Base-by-base conservation (phyloP, 139 green algal species). In the Chlamydomonas sp. region DNA sequence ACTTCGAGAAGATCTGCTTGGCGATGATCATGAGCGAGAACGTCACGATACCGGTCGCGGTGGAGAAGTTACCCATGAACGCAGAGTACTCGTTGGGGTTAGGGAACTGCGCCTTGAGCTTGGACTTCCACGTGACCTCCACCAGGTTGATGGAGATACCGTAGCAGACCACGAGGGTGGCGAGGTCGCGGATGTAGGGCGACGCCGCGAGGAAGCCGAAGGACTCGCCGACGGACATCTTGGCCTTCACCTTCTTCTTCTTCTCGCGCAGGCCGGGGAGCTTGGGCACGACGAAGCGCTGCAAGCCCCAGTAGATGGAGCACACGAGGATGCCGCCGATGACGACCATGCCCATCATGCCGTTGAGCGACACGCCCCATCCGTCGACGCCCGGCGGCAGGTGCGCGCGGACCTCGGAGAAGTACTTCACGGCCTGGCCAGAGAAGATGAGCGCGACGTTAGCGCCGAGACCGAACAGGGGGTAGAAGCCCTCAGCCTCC, bases 131-230 rank as follows among this genome's bases (percentile, higher is more conserved):
- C 33, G 94, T 99, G 48, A 99, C 94, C 86, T 99, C 94, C 48
- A 99, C 94, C 83, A 99, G 80, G 88, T 99, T 99, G 83, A 99
- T 99, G 73, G 83, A 94, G 75, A 99, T 96, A 73, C 94, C 94
- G 70, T 99, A 99, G 3, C 90, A 85, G 34, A 98, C 92, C 59
- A 90, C 91, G 71, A 99, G 85, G 6, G 77, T 90, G 50, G 94
- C 94, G 67, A 99, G 82, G 86, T 97, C 87, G 60, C 93, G 87
- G 78, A 99, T 97, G 88, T 99, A 99, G 33, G 81, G 76, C 30
- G 85, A 95, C 68, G 85, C 87, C 29, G 94, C 87, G 67, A 99
- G 82, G 93, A 98, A 98, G 34, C 77, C 70, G 71, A 99, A 93
- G 20, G 80, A 92, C 83, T 99, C 94, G 72, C 87, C 88, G 16